Percentiles rank a stretch among this genome's conserved stretches.
phyloP scores from a whole-genome alignment of 108 stramenopile genomes.

The Pseudonitzschia multiseries region DNA sequence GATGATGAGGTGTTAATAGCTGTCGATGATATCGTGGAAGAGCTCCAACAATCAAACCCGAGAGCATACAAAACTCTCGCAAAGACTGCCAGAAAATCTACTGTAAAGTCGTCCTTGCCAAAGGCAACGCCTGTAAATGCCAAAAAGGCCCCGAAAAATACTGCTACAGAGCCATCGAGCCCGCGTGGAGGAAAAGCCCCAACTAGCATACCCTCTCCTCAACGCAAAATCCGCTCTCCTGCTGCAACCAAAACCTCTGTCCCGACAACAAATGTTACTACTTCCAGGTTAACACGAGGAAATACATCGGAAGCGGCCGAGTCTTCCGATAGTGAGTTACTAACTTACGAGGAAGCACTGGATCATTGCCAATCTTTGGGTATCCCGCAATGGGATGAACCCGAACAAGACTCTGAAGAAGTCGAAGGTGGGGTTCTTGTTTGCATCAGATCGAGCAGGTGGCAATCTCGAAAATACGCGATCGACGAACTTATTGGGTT shows the following conservation, averaged over 20 bases:
- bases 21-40: constrained; percentile 33
- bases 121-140: not conserved
- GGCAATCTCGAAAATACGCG: constrained; percentile 61
- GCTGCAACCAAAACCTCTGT: not conserved
- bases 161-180: not conserved
- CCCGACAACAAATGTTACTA: not conserved
- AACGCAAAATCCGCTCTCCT: not conserved
- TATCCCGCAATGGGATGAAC: constrained; percentile 72
- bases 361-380: constrained; percentile 35
- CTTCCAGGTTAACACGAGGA: not conserved
- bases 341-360: constrained; percentile 54
- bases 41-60: constrained; percentile 55
- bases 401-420: constrained; percentile 57
- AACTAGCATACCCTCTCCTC: not conserved
- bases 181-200: not conserved
- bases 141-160: not conserved
- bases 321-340: not conserved
- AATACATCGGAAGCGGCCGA: not conserved
- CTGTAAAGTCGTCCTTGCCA: not conserved
- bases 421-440: constrained; percentile 69
- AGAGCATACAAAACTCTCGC: constrained; percentile 70
- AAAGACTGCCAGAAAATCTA: not conserved
- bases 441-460: constrained; percentile 70
- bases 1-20: constrained; percentile 34
- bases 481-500: constrained; percentile 57